Evolutionary conservation across 164 flowering plant species (phyloP).

Genomic region (Vitis labrusca): DNA sequence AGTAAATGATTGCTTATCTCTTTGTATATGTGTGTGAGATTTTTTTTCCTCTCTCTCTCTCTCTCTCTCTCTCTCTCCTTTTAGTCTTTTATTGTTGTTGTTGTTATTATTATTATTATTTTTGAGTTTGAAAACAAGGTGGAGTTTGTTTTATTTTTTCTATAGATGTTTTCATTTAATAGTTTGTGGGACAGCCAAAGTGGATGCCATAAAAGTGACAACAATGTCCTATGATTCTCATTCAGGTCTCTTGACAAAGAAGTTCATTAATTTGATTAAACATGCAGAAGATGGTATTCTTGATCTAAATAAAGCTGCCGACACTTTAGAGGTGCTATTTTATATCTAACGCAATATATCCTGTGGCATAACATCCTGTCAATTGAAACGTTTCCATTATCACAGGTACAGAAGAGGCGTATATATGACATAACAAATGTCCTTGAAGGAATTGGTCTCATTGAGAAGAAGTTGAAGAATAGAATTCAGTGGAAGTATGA

Average conservation of each 20-base stretch:
- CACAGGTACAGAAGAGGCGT: conserved; percentile 87
- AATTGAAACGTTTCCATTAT: conserved; percentile 7
- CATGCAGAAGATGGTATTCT: conserved; percentile 94
- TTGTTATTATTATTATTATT: background rate
- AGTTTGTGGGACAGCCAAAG: background rate
- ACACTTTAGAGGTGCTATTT: conserved; percentile 68
- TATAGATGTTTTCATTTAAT: background rate
- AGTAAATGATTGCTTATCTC: background rate
- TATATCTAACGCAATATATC: background rate
- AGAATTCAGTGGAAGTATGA: conserved; percentile 91
- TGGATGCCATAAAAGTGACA: background rate
- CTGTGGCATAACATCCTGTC: background rate
- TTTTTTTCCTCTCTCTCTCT: background rate
- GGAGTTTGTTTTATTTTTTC: too few relatives aligned
- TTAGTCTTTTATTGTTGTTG: background rate
- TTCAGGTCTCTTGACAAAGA: conserved; percentile 86
- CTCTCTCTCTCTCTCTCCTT: background rate
- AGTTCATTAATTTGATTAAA: conserved; percentile 80
- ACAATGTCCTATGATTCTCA: conserved; percentile 1
- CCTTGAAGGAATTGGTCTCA: conserved; percentile 91
- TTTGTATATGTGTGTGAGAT: background rate
- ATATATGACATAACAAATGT: conserved; percentile 98
- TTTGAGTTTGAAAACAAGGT: background rate
- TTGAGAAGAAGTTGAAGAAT: conserved; percentile 91
- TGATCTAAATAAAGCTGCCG: conserved; percentile 92